These are phyloP conservation scores for Cutaneotrichosporon spelunceum DNA, from an alignment of 1,284 basidiomycete species.

Conservation along the genomic window DNA sequence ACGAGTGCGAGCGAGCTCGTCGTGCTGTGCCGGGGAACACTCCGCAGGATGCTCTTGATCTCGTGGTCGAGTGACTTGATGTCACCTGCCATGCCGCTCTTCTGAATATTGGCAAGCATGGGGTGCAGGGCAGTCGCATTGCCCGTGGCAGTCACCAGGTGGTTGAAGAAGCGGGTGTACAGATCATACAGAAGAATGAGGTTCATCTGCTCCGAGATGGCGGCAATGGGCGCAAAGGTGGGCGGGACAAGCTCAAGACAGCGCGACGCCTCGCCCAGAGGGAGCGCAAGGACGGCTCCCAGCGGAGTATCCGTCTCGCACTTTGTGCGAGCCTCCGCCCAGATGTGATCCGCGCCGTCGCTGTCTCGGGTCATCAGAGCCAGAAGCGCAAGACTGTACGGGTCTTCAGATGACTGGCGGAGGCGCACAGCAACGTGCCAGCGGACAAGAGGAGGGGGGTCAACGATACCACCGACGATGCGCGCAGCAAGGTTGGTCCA, in stretches of 20 bases:
- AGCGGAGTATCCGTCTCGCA: constrained; percentile 33
- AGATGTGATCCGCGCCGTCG: constrained; percentile 28
- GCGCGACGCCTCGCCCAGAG: constrained; percentile 38
- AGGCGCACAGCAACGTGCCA: constrained; percentile 37
- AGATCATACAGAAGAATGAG: constrained; percentile 49
- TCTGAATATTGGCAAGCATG: constrained; percentile 34
- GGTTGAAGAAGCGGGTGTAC: constrained; percentile 45
- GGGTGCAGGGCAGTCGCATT: constrained; percentile 26
- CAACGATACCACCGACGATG: constrained; percentile 30
- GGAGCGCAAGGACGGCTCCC: constrained; percentile 39
- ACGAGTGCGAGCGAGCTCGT: constrained; percentile 49
- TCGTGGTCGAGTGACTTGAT: constrained; percentile 38
- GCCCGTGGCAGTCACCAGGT: constrained; percentile 39
- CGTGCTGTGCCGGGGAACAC: constrained; percentile 38
- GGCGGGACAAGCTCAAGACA: constrained; percentile 34
- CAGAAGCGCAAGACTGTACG: constrained; percentile 41
- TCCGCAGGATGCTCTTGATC: constrained; percentile 39
- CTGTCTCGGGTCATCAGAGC: constrained; percentile 36
- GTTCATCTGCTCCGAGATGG: constrained; percentile 48
- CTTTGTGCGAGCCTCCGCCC: constrained; percentile 37
- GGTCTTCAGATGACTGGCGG: constrained; percentile 28
- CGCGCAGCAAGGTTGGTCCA: constrained; percentile 35
- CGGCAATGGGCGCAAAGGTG: constrained; percentile 39
- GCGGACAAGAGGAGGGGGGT: constrained; percentile 21
- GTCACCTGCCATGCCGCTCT: constrained; percentile 25